Evolutionary conservation across 306 rosid species (phyloP).

Genomic region (Canavalia ensiformis): DNA sequence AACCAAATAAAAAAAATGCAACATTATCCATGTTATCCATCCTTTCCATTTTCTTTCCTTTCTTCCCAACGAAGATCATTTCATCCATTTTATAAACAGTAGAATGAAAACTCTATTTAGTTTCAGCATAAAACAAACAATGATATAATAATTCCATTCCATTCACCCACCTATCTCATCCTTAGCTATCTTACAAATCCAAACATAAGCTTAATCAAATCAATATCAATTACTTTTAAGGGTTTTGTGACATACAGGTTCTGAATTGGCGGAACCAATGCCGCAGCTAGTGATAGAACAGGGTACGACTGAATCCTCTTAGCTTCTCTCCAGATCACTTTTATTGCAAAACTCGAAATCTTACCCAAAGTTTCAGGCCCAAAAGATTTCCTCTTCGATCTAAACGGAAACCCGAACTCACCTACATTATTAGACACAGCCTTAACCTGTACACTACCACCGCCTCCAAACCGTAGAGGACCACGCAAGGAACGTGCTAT

Average conservation of each 20-base stretch:
- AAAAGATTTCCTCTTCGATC: constrained; percentile 53
- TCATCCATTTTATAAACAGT: background rate
- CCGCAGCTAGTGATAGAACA: constrained; percentile 74
- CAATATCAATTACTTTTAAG: background rate
- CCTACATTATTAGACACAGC: constrained; percentile 54
- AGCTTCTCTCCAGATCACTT: constrained; percentile 66
- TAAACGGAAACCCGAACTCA: constrained; percentile 60
- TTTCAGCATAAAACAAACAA: background rate
- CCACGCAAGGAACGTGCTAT: constrained; percentile 55
- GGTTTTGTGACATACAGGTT: constrained; percentile 61
- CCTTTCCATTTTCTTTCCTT: no score
- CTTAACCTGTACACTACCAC: constrained; percentile 54
- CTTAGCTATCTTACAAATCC: background rate
- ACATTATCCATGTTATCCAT: no score
- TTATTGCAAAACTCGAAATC: constrained; percentile 60
- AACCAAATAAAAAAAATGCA: no score
- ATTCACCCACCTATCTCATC: constrained; percentile 4
- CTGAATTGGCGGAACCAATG: constrained; percentile 79
- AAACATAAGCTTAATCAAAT: constrained; percentile 16
- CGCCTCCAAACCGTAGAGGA: constrained; percentile 49
- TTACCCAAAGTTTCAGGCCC: constrained; percentile 56
- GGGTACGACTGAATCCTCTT: constrained; percentile 63
- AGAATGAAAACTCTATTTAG: no score
- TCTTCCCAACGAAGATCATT: background rate
- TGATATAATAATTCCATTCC: background rate